Evolutionary conservation across 768 basidiomycete genomes (phyloP).

Genomic region (Lactarius trivialis): DNA sequence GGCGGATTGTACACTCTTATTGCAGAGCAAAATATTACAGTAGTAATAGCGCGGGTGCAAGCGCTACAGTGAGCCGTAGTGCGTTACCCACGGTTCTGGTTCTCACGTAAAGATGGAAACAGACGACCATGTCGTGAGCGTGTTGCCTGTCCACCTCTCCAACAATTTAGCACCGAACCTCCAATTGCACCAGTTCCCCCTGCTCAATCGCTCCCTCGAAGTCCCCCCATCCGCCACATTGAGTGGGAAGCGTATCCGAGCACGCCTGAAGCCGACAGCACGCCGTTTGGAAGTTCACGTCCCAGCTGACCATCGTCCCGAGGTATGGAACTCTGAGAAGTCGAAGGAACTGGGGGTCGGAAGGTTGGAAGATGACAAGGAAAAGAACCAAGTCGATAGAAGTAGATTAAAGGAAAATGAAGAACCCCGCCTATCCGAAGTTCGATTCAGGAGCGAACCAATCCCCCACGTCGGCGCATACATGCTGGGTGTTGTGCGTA

Average conservation of each 20-base stretch:
- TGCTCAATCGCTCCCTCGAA: constrained; percentile 66
- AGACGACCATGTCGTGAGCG: constrained; percentile 57
- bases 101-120: constrained; percentile 20
- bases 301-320: constrained; percentile 71
- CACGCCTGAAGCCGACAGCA: constrained; percentile 59
- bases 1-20: background rate
- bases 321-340: constrained; percentile 75
- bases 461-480: constrained; percentile 58
- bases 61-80: no score
- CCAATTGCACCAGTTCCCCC: constrained; percentile 77
- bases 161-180: constrained; percentile 54
- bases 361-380: constrained; percentile 65
- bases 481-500: constrained; percentile 70
- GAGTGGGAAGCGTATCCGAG: constrained; percentile 71
- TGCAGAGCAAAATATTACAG: background rate
- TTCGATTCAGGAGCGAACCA: constrained; percentile 67
- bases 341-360: constrained; percentile 61
- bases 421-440: constrained; percentile 54
- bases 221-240: constrained; percentile 65
- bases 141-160: constrained; percentile 69
- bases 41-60: no score
- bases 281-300: constrained; percentile 70
- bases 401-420: constrained; percentile 28
- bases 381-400: constrained; percentile 59
- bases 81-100: background rate